Base-by-base conservation (phyloP, 768 basidiomycete genomes). In the Scleroderma bovista region DNA sequence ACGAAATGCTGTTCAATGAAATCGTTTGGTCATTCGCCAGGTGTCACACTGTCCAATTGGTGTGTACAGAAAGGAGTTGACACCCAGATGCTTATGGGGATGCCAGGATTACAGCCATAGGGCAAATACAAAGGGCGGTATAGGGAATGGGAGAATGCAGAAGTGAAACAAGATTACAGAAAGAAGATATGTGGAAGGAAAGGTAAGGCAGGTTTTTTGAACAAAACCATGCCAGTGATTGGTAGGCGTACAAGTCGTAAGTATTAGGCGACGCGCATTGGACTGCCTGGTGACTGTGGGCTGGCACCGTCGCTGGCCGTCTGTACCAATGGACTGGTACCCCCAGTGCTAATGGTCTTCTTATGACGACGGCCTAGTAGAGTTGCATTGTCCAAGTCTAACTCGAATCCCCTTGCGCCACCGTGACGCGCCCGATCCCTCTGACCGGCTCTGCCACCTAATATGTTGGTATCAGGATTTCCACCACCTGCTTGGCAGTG, bases 341-440 rank as follows among this genome's bases (percentile, higher is more conserved):
- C 64, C 34, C 60, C 48, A 17, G 58, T 52, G 11, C 47, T n/a
- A n/a, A n/a, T n/a, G n/a, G n/a, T 45, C 20, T 70, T 73, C 52
- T 70, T 75, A 57, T 82, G 81, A 51, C 88, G 70, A 56, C 87
- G 70, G 12, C 88, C 92, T 6, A 97, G 75, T 1, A 98, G 69
- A 3, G 95, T 97, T 20, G 96, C 91, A 51, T 77, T 83, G 57
- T 88, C 80, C 46, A 99, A 69, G 62, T 93, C 87, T 50, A 99
- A 77, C 63, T 97, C 90, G 60, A 99, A 99, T 9, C 63, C 73
- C 31, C 52, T 63, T 33, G 60, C 59, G 44, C 61, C 54, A 23
- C 54, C 24, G 23, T 71, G 60, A 44, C 66, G 63, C 32, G 77
- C 80, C 6, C 64, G 73, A 66, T 87, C 86, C n/a, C 86, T 69